Conservation (phyloP, 2,329 filamentous ascomycete species). For the Paecilomyces formosus region DNA sequence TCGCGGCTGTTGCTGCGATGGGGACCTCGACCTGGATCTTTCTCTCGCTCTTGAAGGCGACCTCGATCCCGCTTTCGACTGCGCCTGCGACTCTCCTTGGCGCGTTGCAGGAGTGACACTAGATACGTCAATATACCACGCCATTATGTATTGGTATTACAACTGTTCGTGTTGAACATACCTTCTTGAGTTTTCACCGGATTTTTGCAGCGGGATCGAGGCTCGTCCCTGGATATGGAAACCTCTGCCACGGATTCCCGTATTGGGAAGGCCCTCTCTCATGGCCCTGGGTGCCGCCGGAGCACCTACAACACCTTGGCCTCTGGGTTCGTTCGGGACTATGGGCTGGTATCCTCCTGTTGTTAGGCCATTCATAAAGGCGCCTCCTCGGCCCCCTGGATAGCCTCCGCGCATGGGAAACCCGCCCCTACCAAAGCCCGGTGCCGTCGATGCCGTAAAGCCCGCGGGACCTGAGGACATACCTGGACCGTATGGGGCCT, state of each 20-base stretch:
- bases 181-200: slow-evolving; percentile 20
- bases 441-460: slow-evolving; percentile 15
- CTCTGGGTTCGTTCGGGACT: slow-evolving; percentile 33
- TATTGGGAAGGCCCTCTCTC: slow-evolving; percentile 80
- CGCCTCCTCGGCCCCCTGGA: slow-evolving; percentile 30
- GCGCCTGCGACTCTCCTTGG: slow-evolving; percentile 23
- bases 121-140: slow-evolving; percentile 6
- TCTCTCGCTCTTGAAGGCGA: slow-evolving; percentile 21
- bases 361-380: slow-evolving; percentile 20
- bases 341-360: slow-evolving; percentile 17
- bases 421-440: slow-evolving; percentile 33
- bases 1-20: slow-evolving; percentile 34
- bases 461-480: slow-evolving; percentile 25
- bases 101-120: slow-evolving; percentile 24
- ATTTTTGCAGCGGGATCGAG: slow-evolving; percentile 11
- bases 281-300: slow-evolving; percentile 93
- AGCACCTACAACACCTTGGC: slow-evolving; percentile 60
- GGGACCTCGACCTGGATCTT: slow-evolving; percentile 20
- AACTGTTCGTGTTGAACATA: slow-evolving; percentile 14
- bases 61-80: slow-evolving; percentile 20
- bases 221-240: slow-evolving; percentile 30
- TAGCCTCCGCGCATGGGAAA: slow-evolving; percentile 42
- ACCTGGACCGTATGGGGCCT: slow-evolving; percentile 13
- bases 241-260: slow-evolving; percentile 59
- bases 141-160: neutral